Base-by-base conservation (phyloP, 768 basidiomycete genomes). In the Rhizopogon sp. region DNA sequence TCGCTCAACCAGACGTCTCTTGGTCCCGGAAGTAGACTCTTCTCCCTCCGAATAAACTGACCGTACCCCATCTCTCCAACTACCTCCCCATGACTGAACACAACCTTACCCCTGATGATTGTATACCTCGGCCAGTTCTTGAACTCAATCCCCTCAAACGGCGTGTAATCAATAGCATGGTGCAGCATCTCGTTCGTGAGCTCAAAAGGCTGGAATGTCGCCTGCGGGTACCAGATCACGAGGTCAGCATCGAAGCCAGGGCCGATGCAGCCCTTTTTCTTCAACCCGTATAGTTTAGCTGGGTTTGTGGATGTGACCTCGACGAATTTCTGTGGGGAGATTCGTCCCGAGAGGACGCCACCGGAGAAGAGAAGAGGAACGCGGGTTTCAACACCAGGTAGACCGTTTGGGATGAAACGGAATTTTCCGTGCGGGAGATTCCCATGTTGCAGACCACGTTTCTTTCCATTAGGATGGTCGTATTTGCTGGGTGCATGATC, bases 321-420 rank as follows among this genome's bases (percentile, higher is more conserved):
- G 43, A 72, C 71, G 46, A 72, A 72, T 41, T 68, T 64, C 39
- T 63, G 60, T 5, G 61, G 58, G 3, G 67, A 57, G 50, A 72
- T 65, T 4, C 67, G 56, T 4, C 66, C 69, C 10, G 63, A 63
- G 47, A 66, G 57, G 10, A 72, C 70, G 13, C 71, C 71, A 1
- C 57, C 56, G 16, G 66, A 55, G 20, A 66, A 70, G 16, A 72
- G 59, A 28, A 72, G 58, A 2, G 71, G 71, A 0, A 63, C 56
- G 20, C 70, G 66, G 4, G 71, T 72, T 50, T 71, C 69, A 20
- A 72, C 62, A 5, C 71, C 71, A 5, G 71, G 71, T 4, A 70
- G 57, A 4, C 70, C 70, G 37, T 72, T 72, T 4, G 70, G 70
- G 31, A 70, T 70, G 50, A 59, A 56, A 7, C 61, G 49, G 64